These are phyloP conservation scores for Calonectria leucothoes DNA, from an alignment of 2,329 filamentous ascomycete genomes.

Conservation along the genomic window DNA sequence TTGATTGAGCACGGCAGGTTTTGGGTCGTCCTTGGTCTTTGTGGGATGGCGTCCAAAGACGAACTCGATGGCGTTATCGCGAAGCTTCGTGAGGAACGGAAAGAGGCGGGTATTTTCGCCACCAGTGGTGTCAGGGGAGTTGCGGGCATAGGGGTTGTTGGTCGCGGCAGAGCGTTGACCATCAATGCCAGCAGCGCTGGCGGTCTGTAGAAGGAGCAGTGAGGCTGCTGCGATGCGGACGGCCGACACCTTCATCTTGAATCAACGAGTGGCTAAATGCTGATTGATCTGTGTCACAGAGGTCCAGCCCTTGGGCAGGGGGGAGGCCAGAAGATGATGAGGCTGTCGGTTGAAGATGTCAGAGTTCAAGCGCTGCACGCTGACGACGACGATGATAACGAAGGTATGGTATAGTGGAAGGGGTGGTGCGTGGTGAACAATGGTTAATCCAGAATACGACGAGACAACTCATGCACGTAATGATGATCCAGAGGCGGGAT, in stretches of 20 bases:
- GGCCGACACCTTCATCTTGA: conserved; percentile 39
- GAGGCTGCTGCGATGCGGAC: conserved; percentile 32
- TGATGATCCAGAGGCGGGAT: conserved; percentile 2
- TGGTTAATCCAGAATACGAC: not conserved
- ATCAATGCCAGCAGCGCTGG: conserved; percentile 45
- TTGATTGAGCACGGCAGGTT: conserved; percentile 42
- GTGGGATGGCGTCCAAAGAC: conserved; percentile 60
- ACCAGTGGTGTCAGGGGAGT: conserved; percentile 20
- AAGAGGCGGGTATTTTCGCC: conserved; percentile 49
- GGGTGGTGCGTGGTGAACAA: not conserved
- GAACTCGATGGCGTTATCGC: conserved; percentile 61
- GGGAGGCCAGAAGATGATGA: not conserved
- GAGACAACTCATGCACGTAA: conserved; percentile 3
- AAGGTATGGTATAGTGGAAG: not conserved
- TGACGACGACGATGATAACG: not conserved
- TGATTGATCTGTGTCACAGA: not conserved
- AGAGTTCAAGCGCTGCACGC: not conserved
- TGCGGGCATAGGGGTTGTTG: conserved; percentile 27
- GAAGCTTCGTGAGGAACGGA: conserved; percentile 62
- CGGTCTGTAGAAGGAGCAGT: conserved; percentile 42
- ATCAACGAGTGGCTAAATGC: not conserved
- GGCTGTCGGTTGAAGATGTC: not conserved
- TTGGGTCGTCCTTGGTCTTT: conserved; percentile 44
- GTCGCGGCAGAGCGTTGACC: conserved; percentile 35
- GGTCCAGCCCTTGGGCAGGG: not conserved